These are phyloP conservation scores for Colletotrichum tamarilloi DNA, from an alignment of 2,329 filamentous ascomycete species.

Conservation along the genomic window DNA sequence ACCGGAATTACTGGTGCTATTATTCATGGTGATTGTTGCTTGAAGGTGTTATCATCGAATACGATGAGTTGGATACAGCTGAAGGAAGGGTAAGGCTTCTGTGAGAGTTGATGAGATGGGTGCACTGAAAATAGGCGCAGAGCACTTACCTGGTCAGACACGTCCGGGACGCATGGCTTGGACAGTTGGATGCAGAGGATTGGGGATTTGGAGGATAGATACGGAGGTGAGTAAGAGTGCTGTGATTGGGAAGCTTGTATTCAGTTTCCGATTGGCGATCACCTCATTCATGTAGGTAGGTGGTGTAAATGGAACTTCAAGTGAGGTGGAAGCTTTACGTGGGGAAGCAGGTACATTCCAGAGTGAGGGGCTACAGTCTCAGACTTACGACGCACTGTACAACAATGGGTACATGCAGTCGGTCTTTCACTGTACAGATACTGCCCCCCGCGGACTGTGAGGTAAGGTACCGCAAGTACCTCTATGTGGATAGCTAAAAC, in stretches of 20 bases:
- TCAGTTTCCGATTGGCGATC: slow-evolving; percentile 6
- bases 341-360: slow-evolving; percentile 20
- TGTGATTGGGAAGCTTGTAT: background rate
- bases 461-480: background rate
- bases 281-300: background rate
- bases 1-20: slow-evolving; percentile 5
- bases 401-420: background rate
- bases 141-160: slow-evolving; percentile 15
- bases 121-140: background rate
- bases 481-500: background rate
- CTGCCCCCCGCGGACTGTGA: background rate
- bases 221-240: background rate
- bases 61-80: slow-evolving; percentile 15
- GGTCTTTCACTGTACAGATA: slow-evolving; percentile 1
- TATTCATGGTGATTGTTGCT: slow-evolving; percentile 11
- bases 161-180: slow-evolving; percentile 10
- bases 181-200: background rate
- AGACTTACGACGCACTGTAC: background rate
- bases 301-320: slow-evolving; percentile 17
- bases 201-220: background rate
- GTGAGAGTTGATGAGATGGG: slow-evolving; percentile 18
- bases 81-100: slow-evolving; percentile 13
- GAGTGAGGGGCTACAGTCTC: slow-evolving; percentile 32
- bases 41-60: slow-evolving; percentile 9
- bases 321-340: slow-evolving; percentile 25